Base-by-base conservation (phyloP, 495 filamentous ascomycete species). In the Trichocladium uniseriatum region DNA sequence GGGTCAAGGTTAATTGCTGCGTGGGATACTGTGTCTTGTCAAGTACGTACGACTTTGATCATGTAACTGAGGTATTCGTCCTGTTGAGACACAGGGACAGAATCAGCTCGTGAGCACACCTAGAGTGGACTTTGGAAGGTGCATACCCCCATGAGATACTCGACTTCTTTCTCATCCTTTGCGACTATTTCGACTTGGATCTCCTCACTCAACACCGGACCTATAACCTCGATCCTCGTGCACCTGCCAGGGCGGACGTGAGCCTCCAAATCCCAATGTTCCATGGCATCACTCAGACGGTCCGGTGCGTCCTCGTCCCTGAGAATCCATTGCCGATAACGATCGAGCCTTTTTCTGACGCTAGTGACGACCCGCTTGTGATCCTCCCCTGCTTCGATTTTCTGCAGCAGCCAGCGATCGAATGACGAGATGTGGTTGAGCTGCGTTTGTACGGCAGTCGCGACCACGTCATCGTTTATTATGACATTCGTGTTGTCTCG, bases 31-130 rank as follows among this genome's bases (percentile, higher is more conserved):
- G 20, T n/a, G 13, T 6, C 3, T 41, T 5, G 2, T 0, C 5
- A 29, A 6, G 22, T n/a, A 47, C 48, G 13, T 39, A 56, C 57
- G 1, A 53, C 24, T 13, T 54, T 54, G 31, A 15, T 24, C 39
- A 61, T 54, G 34, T 54, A 59, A 0, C 56, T 53, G 7, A 61
- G 43, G 34, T 51, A 56, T 2, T 54, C 19, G 27, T 55, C 47
- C 58, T 55, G 41, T 18, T 21, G 8, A 21, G 5, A 18, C 1
- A 20, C 3, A n/a, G 6, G 10, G 5, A 10, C n/a, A 3, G 15
- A 5, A 40, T 48, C 28, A 48, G 45, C 36, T 1, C 2, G 3
- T 16, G 27, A 21, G n/a, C 6, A 6, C 15, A 2, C 20, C 14
- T 21, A 8, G 16, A 24, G 2, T 28, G n/a, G 5, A 19, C 22